Conservation (phyloP, 352 stramenopile species). For the Phytophthora idaei region DNA sequence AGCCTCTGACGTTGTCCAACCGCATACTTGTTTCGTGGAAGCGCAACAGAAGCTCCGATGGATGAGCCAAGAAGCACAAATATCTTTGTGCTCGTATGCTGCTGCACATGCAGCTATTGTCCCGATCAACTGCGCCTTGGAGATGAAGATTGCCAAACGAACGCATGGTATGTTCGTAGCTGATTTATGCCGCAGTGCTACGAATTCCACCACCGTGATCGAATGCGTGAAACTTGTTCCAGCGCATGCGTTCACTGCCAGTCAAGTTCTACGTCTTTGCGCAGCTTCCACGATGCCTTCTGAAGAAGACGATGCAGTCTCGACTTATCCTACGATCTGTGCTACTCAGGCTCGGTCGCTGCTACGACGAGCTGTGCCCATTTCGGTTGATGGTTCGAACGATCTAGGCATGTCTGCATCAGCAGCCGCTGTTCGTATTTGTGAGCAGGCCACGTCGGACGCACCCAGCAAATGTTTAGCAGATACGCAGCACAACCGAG, state of each 20-base stretch:
- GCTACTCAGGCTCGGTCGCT: constrained; percentile 23
- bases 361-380: constrained; percentile 17
- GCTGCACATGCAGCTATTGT: constrained; percentile 6
- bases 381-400: constrained; percentile 5
- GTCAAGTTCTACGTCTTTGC: constrained; percentile 39
- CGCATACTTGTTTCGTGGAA: constrained; percentile 51
- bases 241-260: constrained; percentile 18
- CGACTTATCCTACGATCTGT: constrained; percentile 27
- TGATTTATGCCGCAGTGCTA: constrained; percentile 33
- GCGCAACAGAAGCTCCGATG: constrained; percentile 50
- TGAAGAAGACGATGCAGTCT: constrained; percentile 1
- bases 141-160: constrained; percentile 19
- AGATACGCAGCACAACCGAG: constrained; percentile 32
- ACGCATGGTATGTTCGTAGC: constrained; percentile 25
- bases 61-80: constrained; percentile 45
- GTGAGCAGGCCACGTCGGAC: constrained; percentile 34
- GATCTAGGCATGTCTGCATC: constrained; percentile 21
- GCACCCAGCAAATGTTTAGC: constrained; percentile 44
- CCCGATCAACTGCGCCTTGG: constrained; percentile 44
- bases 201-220: constrained; percentile 26
- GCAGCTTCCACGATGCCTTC: constrained; percentile 22
- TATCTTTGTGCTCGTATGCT: constrained; percentile 41
- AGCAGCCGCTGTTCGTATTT: constrained; percentile 34
- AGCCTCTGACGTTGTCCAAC: constrained; percentile 8
- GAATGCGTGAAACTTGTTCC: constrained; percentile 40